Base-by-base conservation (phyloP, 1,284 basidiomycete genomes). In the Ceratobasidium papillatum region DNA sequence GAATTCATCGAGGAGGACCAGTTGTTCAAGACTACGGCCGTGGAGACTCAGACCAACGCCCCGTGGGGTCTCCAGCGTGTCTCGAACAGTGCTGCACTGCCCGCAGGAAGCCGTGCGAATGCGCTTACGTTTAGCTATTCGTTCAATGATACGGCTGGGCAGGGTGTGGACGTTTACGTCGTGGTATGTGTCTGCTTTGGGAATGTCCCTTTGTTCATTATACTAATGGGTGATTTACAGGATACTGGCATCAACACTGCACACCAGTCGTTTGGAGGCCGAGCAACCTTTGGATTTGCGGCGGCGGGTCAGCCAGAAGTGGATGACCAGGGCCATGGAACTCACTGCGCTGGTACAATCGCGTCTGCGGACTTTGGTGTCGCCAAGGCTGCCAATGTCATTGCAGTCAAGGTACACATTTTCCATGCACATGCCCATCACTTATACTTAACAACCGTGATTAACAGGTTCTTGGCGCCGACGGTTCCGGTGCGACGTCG, bases 11-110 rank as follows among this genome's bases (percentile, higher is more conserved):
- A 71, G 68, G 54, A 58, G 54, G 68, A 71, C 34, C 68, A 71
- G 27, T 27, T 71, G 32, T 59, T 71, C 52, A 36, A 30, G 27
- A 71, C 56, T 17, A 71, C 68, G 19, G 68, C 68, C 17, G 19
- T 61, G 14, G 36, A 71, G 66, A 51, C 38, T 12, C 68, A 71
- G 66, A 73, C 36, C 36, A 74, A 69, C 45, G 76, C 76, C 7
- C 69, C 76, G 0, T 77, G 76, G 76, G 76, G 76, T 47, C 65
- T 77, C 12, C 66, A 74, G n/a, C 71, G 76, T 1, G 41, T 77
- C 34, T 74, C 71, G 47, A 64, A 38, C 2, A 11, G 14, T 19
- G 36, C 51, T 19, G 2, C 62, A 3, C 45, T 77, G 11, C 75
- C 69, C 9, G 52, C 64, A 30, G 72, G 62, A n/a, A 65, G 75